phyloP scores from a whole-genome alignment of 2,329 filamentous ascomycete genomes.

The Albophoma yamanashiensis region DNA sequence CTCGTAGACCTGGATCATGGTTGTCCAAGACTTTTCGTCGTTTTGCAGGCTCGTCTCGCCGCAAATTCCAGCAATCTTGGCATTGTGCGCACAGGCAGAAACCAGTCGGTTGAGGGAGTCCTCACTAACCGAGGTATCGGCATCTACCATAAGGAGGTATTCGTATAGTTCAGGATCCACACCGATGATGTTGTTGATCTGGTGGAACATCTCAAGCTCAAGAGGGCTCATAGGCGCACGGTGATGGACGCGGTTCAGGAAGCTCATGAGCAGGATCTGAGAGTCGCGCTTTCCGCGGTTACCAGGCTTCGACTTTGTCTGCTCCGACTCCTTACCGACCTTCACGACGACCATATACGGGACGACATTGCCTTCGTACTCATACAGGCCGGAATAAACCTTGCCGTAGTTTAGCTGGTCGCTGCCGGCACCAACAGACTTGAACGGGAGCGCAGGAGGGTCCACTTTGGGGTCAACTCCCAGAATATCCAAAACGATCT shows the following conservation, averaged over 20 bases:
- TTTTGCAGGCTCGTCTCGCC: conserved; percentile 95
- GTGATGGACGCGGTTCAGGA: conserved; percentile 96
- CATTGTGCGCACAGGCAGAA: conserved; percentile 83
- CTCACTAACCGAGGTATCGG: conserved; percentile 87
- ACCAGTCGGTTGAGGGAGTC: conserved; percentile 90
- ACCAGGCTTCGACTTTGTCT: conserved; percentile 81
- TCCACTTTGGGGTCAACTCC: conserved; percentile 96
- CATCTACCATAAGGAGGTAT: conserved; percentile 94
- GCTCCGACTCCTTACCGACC: conserved; percentile 93
- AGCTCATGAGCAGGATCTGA: conserved; percentile 90
- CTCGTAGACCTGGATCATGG: conserved; percentile 99
- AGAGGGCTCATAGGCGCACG: conserved; percentile 89
- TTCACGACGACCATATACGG: conserved; percentile 95
- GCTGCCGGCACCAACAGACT: conserved; percentile 77
- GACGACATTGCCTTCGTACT: conserved; percentile 94
- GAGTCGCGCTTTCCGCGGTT: conserved; percentile 98
- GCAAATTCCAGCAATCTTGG: conserved; percentile 94
- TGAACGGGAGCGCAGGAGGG: conserved; percentile 87
- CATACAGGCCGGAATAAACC: conserved; percentile 95
- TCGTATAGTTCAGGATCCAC: conserved; percentile 97
- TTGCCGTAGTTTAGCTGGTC: conserved; percentile 98
- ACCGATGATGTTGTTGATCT: conserved; percentile 98
- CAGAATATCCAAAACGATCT: conserved; percentile 94
- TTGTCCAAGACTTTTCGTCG: conserved; percentile 93
- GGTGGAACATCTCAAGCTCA: conserved; percentile 96